Conservation (phyloP, 2,329 filamentous ascomycete species). For the Colletotrichum shisoi region DNA sequence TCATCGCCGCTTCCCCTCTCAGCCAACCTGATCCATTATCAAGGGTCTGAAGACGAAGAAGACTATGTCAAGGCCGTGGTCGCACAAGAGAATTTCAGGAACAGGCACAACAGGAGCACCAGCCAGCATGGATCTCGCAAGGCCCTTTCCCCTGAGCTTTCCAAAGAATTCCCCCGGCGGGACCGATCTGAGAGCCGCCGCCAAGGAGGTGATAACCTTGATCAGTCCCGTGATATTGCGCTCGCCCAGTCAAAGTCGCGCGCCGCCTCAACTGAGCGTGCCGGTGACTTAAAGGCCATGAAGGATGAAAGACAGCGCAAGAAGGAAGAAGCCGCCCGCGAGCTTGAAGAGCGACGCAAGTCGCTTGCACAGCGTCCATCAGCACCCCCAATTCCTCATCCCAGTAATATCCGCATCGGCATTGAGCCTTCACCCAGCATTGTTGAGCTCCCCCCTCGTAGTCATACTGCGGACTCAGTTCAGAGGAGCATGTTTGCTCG, state of each 20-base stretch:
- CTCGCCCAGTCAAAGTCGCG: constrained; percentile 46
- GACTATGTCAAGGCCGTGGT: constrained; percentile 63
- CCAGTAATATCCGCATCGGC: constrained; percentile 59
- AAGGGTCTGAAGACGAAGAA: constrained; percentile 71
- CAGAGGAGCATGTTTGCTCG: constrained; percentile 58
- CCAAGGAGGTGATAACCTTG: constrained; percentile 46
- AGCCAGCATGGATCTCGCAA: constrained; percentile 52
- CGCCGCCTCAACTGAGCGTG: constrained; percentile 56
- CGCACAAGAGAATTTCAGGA: constrained; percentile 65
- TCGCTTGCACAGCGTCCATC: constrained; percentile 83
- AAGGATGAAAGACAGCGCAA: constrained; percentile 70
- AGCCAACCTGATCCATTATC: constrained; percentile 61
- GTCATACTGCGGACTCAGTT: constrained; percentile 71
- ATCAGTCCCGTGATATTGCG: constrained; percentile 43
- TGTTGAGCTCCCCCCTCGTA: constrained; percentile 62
- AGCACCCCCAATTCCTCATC: constrained; percentile 81
- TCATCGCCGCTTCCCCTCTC: constrained; percentile 83
- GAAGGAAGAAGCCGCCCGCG: constrained; percentile 79
- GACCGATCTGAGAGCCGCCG: constrained; percentile 54
- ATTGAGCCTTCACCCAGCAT: constrained; percentile 44
- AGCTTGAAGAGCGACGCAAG: constrained; percentile 86
- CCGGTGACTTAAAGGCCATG: constrained; percentile 63
- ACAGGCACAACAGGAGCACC: constrained; percentile 61
- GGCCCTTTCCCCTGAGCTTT: constrained; percentile 49
- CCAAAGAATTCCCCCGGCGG: constrained; percentile 44